Evolutionary conservation across 441 rosid genomes (phyloP), one percentile per base, ranked within the genome.

Genomic region (Syzygium syzygioides): DNA sequence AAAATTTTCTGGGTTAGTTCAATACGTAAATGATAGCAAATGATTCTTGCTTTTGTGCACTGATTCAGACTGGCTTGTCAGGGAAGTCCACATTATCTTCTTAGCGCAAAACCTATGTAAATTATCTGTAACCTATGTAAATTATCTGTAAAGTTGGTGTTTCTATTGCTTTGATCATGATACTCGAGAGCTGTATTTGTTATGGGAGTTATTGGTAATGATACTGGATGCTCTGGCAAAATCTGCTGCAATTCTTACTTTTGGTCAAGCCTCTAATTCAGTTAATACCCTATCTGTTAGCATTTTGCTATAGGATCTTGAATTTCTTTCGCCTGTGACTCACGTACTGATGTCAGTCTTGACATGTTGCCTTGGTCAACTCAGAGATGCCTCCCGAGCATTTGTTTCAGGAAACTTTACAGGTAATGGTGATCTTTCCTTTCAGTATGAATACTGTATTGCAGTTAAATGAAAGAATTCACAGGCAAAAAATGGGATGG

Each of bases 371-470:
- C 89, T 41, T 59, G 52, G 25, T 87, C 79, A 37, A 86, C 56
- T 14, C 88, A 96, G 98, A 93, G 98, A 97, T 62, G 99, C 99
- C 91, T 96, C 99, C 87, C 98, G 97, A 79, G 97, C 98, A 76
- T 96, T 96, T 91, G 95, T 97, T 90, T 96, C 99, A 18, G 99
- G 99, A 85, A 97, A 97, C 89, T 97, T 97, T 88, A 94, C 98
- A 91, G 99, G 99, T 97, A 93, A 86, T 86, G 20, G 4, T 54
- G 2, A 20, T 28, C 48, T 23, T 85, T 55, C 18, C 14, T 18
- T n/a, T 18, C 60, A 32, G 57, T 45, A 32, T 55, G 62, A 57
- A 34, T 25, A 54, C 62, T 55, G 41, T 83, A 59, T 86, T 55
- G 7, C 32, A 71, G 50, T 71, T 71, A 37, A 71, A 71, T 71